A percentile compares a stretch with the other conserved stretches of the same genome.
These are phyloP conservation scores for Vanderwaltozyma polyspora DNA, from an alignment of 805 yeast species.

Conservation along the genomic window DNA sequence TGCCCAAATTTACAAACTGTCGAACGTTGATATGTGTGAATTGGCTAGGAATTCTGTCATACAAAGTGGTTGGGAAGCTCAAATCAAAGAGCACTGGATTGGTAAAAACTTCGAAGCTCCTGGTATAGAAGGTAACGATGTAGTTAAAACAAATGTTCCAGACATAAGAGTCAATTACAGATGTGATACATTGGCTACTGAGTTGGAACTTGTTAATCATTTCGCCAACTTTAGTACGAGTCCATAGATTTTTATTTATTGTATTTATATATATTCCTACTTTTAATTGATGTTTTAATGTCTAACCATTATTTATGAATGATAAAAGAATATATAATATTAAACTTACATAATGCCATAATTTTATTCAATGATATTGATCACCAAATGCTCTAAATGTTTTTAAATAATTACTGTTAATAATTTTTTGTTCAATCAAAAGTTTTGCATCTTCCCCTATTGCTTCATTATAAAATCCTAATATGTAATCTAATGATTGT, in stretches of 20 bases:
- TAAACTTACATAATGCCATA: too few relatives aligned
- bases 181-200: constrained; percentile 64
- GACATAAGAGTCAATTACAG: constrained; percentile 76
- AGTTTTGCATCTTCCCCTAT: constrained; percentile 9
- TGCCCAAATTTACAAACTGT: constrained; percentile 90
- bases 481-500: constrained; percentile 8
- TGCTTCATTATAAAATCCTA: constrained; percentile 22
- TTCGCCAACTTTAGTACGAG: constrained; percentile 36
- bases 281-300: too few relatives aligned
- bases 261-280: too few relatives aligned
- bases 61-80: constrained; percentile 90
- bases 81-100: constrained; percentile 83
- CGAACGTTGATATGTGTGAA: constrained; percentile 96
- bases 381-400: neutral
- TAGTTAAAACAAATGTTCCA: constrained; percentile 93
- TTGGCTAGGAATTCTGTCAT: constrained; percentile 83
- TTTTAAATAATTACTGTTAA: neutral
- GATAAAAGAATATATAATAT: too few relatives aligned
- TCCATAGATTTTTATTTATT: too few relatives aligned
- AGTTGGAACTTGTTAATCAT: constrained; percentile 53
- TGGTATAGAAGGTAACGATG: constrained; percentile 72
- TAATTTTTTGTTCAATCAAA: neutral
- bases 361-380: constrained; percentile 1
- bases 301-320: too few relatives aligned
- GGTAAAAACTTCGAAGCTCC: constrained; percentile 50